Evolutionary conservation across 1,284 basidiomycete species (phyloP).

Genomic region (Cryptococcus floricola): DNA sequence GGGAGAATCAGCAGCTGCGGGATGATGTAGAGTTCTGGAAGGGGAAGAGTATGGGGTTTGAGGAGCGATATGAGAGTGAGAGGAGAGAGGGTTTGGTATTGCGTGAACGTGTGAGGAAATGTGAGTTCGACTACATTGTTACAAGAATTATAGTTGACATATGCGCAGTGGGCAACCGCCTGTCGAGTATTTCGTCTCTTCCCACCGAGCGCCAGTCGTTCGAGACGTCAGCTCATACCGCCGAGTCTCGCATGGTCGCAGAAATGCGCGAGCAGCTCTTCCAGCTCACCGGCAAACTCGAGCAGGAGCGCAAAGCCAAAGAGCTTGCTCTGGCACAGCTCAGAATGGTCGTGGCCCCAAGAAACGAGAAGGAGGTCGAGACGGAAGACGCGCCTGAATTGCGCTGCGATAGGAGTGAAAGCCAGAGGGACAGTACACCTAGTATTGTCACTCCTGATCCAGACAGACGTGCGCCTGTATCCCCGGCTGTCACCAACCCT

Average conservation of each 20-base stretch:
- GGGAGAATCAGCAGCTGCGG: slow-evolving; percentile 40
- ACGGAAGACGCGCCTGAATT: slow-evolving; percentile 3
- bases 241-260: slow-evolving; percentile 26
- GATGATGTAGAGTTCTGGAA: slow-evolving; percentile 45
- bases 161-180: slow-evolving; percentile 25
- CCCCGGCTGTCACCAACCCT: background rate
- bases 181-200: slow-evolving; percentile 27
- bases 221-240: slow-evolving; percentile 6
- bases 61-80: slow-evolving; percentile 38
- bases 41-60: slow-evolving; percentile 29
- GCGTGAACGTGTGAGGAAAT: slow-evolving; percentile 39
- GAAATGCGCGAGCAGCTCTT: slow-evolving; percentile 44
- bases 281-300: slow-evolving; percentile 29
- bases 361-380: background rate
- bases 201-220: slow-evolving; percentile 6
- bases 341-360: background rate
- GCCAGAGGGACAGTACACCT: background rate
- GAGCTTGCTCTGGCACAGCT: slow-evolving; percentile 15
- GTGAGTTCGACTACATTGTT: slow-evolving; percentile 21
- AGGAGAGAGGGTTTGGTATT: slow-evolving; percentile 28
- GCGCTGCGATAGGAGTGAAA: no score
- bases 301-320: slow-evolving; percentile 37
- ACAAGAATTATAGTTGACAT: background rate
- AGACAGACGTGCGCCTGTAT: background rate
- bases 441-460: background rate